Percentiles rank a stretch among this genome's conserved stretches.
phyloP scores from a whole-genome alignment of 345 rosid species.

The Eucalyptus viminalis region DNA sequence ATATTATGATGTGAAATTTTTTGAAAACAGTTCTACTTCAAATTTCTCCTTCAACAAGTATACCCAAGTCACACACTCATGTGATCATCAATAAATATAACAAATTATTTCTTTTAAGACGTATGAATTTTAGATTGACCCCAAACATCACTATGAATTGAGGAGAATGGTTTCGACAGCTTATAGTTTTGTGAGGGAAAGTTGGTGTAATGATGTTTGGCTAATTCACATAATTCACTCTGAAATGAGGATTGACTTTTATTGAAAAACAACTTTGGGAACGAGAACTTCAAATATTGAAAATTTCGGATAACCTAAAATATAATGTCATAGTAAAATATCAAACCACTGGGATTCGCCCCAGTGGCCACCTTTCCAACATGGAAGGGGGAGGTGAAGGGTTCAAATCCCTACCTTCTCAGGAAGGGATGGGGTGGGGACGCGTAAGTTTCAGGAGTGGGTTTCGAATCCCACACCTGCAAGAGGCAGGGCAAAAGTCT shows the following conservation, averaged over 20 bases:
- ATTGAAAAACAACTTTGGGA: background rate
- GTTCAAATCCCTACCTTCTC: too few relatives aligned
- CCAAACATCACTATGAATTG: background rate
- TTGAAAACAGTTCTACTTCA: background rate
- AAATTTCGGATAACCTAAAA: background rate
- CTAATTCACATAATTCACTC: background rate
- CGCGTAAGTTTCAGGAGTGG: too few relatives aligned
- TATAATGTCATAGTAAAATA: background rate
- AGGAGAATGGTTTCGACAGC: background rate
- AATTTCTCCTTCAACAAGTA: background rate
- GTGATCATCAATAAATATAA: background rate
- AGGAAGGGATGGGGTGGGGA: too few relatives aligned
- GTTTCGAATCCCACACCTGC: too few relatives aligned
- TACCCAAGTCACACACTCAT: background rate
- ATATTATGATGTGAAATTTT: too few relatives aligned
- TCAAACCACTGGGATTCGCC: too few relatives aligned
- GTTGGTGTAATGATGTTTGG: background rate
- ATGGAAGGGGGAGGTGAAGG: too few relatives aligned
- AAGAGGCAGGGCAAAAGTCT: too few relatives aligned
- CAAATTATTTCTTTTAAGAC: background rate
- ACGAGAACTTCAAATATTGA: background rate
- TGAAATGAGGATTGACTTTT: background rate
- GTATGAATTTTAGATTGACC: background rate
- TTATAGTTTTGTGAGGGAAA: background rate
- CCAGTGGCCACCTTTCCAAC: too few relatives aligned